These are phyloP conservation scores for Anthracocystis walkeri DNA, from an alignment of 1,284 basidiomycete species.

Conservation along the genomic window DNA sequence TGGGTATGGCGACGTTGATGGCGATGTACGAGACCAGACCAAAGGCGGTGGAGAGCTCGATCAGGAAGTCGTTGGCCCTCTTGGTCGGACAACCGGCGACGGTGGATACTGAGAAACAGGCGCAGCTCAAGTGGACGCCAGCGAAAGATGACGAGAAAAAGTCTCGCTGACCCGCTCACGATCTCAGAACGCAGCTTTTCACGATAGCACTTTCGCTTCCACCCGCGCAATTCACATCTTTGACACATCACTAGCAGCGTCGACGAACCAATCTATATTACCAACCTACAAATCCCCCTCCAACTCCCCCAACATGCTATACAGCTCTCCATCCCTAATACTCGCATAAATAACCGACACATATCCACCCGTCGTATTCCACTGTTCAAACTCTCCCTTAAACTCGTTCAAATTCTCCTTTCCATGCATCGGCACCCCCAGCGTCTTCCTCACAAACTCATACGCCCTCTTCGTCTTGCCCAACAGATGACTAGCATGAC, in stretches of 20 bases:
- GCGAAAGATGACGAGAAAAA: constrained; percentile 7
- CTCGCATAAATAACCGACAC: constrained; percentile 55
- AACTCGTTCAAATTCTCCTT: constrained; percentile 62
- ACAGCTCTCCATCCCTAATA: constrained; percentile 56
- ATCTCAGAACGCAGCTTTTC: no score
- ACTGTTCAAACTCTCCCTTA: constrained; percentile 47
- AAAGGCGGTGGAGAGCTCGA: constrained; percentile 18
- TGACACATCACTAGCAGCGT: background rate
- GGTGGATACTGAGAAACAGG: constrained; percentile 30
- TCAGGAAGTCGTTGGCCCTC: constrained; percentile 18
- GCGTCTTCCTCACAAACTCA: constrained; percentile 59
- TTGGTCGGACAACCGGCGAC: constrained; percentile 27
- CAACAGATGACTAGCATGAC: constrained; percentile 58
- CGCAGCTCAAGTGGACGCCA: constrained; percentile 11
- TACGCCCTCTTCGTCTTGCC: constrained; percentile 57
- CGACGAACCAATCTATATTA: background rate
- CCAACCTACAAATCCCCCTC: constrained; percentile 24
- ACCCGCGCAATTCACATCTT: background rate
- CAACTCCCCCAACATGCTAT: constrained; percentile 47
- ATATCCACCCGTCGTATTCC: constrained; percentile 51
- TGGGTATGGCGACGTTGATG: constrained; percentile 44
- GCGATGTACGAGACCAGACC: constrained; percentile 52
- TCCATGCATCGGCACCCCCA: constrained; percentile 65
- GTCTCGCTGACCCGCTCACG: background rate
- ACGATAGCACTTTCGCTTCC: background rate